Evolutionary conservation across 1,284 basidiomycete species (phyloP).

Genomic region (Cryptococcus sp.): DNA sequence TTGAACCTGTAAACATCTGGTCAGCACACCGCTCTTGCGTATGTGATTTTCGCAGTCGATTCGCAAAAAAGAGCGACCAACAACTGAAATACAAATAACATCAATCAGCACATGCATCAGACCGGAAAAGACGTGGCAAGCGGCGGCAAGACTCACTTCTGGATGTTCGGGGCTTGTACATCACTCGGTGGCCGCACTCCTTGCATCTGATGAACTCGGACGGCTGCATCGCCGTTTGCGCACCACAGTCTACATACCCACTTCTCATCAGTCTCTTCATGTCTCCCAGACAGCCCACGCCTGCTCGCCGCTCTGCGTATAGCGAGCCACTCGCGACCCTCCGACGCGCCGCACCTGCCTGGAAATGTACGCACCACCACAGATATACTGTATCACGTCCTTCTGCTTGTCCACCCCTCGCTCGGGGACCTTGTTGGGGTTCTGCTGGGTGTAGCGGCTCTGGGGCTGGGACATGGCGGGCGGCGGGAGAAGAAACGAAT

Average conservation of each 20-base stretch:
- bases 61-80: slow-evolving; percentile 1
- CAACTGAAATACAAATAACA: neutral
- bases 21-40: slow-evolving; percentile 2
- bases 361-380: slow-evolving; percentile 66
- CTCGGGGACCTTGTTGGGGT: slow-evolving; percentile 41
- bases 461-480: slow-evolving; percentile 33
- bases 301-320: no score
- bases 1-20: slow-evolving; percentile 28
- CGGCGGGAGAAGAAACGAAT: neutral
- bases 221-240: slow-evolving; percentile 88
- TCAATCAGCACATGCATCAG: neutral
- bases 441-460: slow-evolving; percentile 32
- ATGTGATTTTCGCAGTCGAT: neutral
- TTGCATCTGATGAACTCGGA: slow-evolving; percentile 93
- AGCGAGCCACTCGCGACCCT: no score
- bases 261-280: slow-evolving; percentile 4
- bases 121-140: neutral
- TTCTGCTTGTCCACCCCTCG: slow-evolving; percentile 32
- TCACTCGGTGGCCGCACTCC: slow-evolving; percentile 96
- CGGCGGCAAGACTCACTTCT: slow-evolving; percentile 66
- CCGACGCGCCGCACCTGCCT: neutral
- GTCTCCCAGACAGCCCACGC: neutral
- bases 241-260: slow-evolving; percentile 72
- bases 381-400: slow-evolving; percentile 80
- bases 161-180: slow-evolving; percentile 98